Evolutionary conservation across 805 yeast genomes (phyloP).

Genomic region (Cyberlindnera xylosilytica): DNA sequence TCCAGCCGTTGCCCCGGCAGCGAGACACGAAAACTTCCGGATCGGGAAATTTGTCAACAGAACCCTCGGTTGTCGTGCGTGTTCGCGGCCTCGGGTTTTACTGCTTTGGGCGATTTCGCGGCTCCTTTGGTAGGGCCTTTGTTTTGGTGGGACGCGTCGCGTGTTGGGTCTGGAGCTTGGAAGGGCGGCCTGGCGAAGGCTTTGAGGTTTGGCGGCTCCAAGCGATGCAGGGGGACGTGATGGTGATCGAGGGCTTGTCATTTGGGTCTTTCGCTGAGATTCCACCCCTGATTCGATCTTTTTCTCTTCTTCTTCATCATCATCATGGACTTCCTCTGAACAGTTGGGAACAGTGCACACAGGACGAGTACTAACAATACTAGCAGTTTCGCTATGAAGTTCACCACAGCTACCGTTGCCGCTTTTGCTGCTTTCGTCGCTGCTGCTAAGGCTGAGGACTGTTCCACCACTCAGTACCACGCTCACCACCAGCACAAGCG

Average conservation of each 20-base stretch:
- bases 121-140: not conserved
- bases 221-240: too few relatives aligned
- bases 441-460: conserved; percentile 15
- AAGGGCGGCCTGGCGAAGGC: too few relatives aligned
- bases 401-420: conserved; percentile 12
- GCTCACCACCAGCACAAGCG: conserved; percentile 49
- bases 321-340: not conserved
- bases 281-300: too few relatives aligned
- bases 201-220: too few relatives aligned
- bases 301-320: too few relatives aligned
- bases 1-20: conserved; percentile 1
- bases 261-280: too few relatives aligned
- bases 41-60: not conserved
- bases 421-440: conserved; percentile 14
- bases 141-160: not conserved
- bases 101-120: not conserved
- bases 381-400: conserved; percentile 11
- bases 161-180: too few relatives aligned
- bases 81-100: conserved; percentile 2
- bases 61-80: not conserved
- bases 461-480: conserved; percentile 24
- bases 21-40: not conserved
- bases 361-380: conserved; percentile 1
- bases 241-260: too few relatives aligned
- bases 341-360: not conserved